Conservation (phyloP, 2,329 filamentous ascomycete genomes). For the Colletotrichum sp. region DNA sequence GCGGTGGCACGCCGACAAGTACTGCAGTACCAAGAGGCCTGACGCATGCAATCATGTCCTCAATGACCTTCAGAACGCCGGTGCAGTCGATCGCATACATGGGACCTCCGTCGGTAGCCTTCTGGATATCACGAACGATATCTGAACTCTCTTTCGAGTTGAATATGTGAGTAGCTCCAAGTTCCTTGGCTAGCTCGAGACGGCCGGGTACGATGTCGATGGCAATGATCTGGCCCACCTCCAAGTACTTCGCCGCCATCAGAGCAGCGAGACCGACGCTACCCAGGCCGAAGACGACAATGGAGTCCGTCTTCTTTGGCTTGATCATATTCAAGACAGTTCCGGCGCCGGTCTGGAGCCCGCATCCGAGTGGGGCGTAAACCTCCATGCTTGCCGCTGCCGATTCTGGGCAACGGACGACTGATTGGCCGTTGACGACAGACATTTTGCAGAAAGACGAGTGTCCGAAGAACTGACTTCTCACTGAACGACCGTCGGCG, state of each 20-base stretch:
- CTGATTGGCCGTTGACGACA: constrained; percentile 96
- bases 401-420: constrained; percentile 88
- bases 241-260: constrained; percentile 91
- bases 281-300: constrained; percentile 93
- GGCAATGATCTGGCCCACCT: constrained; percentile 77
- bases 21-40: not conserved
- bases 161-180: constrained; percentile 95
- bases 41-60: constrained; percentile 6
- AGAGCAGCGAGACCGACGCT: constrained; percentile 89
- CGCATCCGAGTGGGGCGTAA: constrained; percentile 79
- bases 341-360: constrained; percentile 98
- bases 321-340: constrained; percentile 92
- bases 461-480: constrained; percentile 95
- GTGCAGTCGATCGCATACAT: constrained; percentile 99
- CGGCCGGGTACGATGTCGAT: constrained; percentile 83
- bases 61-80: constrained; percentile 90
- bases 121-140: constrained; percentile 89
- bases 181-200: constrained; percentile 90
- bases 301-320: constrained; percentile 85
- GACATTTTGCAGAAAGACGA: constrained; percentile 99
- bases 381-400: constrained; percentile 81
- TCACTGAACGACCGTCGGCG: constrained; percentile 90
- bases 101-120: constrained; percentile 97
- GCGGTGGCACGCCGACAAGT: constrained; percentile 6
- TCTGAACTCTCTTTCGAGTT: constrained; percentile 82